Percentiles rank a stretch among this genome's conserved stretches.
Conservation (phyloP, 192 early-diverging fungal species). For the Linderina pennispora region DNA sequence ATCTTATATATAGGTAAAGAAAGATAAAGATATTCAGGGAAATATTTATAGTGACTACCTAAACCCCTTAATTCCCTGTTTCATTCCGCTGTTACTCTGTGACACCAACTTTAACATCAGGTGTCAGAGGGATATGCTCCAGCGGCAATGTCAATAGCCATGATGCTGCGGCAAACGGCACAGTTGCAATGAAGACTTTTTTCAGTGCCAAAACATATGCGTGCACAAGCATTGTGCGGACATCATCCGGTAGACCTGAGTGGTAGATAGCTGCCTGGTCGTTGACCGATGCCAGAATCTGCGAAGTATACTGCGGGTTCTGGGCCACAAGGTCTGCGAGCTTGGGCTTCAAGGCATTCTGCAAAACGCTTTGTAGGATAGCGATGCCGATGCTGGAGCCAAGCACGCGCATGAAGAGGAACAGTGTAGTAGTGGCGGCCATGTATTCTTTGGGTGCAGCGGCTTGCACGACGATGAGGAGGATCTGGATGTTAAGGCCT, state of each 20-base stretch:
- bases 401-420: constrained; percentile 58
- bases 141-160: constrained; percentile 48
- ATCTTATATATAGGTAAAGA: too few relatives aligned
- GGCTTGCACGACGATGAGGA: constrained; percentile 63
- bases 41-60: too few relatives aligned
- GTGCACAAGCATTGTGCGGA: constrained; percentile 19
- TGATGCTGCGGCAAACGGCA: constrained; percentile 46
- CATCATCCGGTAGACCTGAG: constrained; percentile 24
- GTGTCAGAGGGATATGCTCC: constrained; percentile 34
- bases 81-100: too few relatives aligned
- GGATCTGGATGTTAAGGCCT: constrained; percentile 54
- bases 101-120: constrained; percentile 1
- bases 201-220: constrained; percentile 52
- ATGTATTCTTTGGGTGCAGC: constrained; percentile 52
- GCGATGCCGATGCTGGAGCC: constrained; percentile 57
- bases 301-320: constrained; percentile 14
- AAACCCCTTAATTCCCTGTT: too few relatives aligned
- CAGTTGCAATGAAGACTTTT: constrained; percentile 49
- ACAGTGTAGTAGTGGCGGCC: constrained; percentile 58
- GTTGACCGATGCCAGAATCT: constrained; percentile 13
- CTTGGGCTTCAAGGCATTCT: constrained; percentile 31
- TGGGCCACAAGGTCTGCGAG: constrained; percentile 1
- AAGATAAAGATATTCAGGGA: too few relatives aligned
- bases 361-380: constrained; percentile 51
- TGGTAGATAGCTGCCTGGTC: constrained; percentile 33